Percentiles rank a stretch among this genome's conserved stretches.
Evolutionary conservation across 2,329 filamentous ascomycete species (phyloP).

Genomic region (Phaeophleospora eucalypticola): DNA sequence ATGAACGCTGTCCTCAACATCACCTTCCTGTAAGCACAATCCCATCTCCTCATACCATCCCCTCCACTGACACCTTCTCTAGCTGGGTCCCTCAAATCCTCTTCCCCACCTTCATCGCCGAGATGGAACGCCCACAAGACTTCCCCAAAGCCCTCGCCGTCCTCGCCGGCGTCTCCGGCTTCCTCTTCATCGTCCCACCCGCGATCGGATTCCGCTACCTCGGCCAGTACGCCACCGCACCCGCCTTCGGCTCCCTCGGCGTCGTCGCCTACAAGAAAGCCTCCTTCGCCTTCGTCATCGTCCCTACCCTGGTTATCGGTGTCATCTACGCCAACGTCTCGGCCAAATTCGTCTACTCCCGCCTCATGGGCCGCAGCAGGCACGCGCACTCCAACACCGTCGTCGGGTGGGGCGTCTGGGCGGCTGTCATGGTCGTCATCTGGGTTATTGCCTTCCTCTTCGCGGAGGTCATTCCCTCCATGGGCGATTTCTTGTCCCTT

Average conservation of each 20-base stretch:
- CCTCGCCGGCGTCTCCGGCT: slow-evolving; percentile 40
- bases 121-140: slow-evolving; percentile 49
- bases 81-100: slow-evolving; percentile 51
- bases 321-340: slow-evolving; percentile 50
- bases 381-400: slow-evolving; percentile 48
- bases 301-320: slow-evolving; percentile 48
- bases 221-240: slow-evolving; percentile 49
- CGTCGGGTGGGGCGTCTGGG: slow-evolving; percentile 47
- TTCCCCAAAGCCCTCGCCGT: slow-evolving; percentile 50
- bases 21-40: not conserved
- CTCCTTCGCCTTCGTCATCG: slow-evolving; percentile 50
- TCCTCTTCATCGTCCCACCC: slow-evolving; percentile 49
- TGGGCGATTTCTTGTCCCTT: slow-evolving; percentile 49
- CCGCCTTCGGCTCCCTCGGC: slow-evolving; percentile 47
- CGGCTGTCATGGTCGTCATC: slow-evolving; percentile 39
- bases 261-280: slow-evolving; percentile 45
- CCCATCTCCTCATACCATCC: no score
- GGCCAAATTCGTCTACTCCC: slow-evolving; percentile 48
- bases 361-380: slow-evolving; percentile 41
- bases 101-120: slow-evolving; percentile 50
- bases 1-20: slow-evolving; percentile 47
- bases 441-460: slow-evolving; percentile 47
- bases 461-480: slow-evolving; percentile 47
- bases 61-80: slow-evolving; percentile 40
- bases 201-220: slow-evolving; percentile 48